Conservation (phyloP, 2,329 filamentous ascomycete species). For the Cadophora luteo-olivacea region DNA sequence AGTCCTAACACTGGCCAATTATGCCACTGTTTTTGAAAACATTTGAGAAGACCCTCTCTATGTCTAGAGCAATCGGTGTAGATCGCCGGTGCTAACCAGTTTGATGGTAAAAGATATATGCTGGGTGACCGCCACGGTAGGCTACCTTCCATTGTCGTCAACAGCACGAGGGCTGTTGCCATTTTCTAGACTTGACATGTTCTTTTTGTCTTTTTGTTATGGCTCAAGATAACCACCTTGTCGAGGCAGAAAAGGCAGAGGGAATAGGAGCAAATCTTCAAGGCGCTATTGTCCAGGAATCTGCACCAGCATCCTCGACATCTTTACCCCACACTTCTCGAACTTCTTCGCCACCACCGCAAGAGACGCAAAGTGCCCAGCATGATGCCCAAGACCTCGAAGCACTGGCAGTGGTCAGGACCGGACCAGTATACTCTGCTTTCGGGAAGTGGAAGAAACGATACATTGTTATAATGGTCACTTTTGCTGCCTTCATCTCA, state of each 20-base stretch:
- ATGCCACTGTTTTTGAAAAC: conserved; percentile 14
- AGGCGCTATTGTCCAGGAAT: conserved; percentile 28
- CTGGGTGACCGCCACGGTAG: conserved; percentile 16
- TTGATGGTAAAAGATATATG: conserved; percentile 19
- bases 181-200: background rate
- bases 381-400: conserved; percentile 41
- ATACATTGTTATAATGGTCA: conserved; percentile 60
- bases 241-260: conserved; percentile 35
- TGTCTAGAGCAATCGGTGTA: conserved; percentile 24
- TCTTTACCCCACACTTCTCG: conserved; percentile 11
- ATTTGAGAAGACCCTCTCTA: conserved; percentile 5
- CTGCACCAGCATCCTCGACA: conserved; percentile 18
- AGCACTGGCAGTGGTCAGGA: conserved; percentile 37
- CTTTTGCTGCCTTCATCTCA: conserved; percentile 47
- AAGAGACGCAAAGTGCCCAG: conserved; percentile 31
- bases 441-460: conserved; percentile 49
- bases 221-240: conserved; percentile 31
- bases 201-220: conserved; percentile 30
- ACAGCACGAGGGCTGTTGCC: background rate
- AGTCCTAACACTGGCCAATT: conserved; percentile 23
- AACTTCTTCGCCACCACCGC: conserved; percentile 21
- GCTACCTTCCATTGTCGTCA: conserved; percentile 18
- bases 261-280: conserved; percentile 30
- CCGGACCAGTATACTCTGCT: conserved; percentile 43
- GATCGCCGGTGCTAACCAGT: conserved; percentile 23